Percentiles rank a stretch among this genome's conserved stretches.
Conservation (phyloP, 331 rosid species). For the Acacia pycnantha region DNA sequence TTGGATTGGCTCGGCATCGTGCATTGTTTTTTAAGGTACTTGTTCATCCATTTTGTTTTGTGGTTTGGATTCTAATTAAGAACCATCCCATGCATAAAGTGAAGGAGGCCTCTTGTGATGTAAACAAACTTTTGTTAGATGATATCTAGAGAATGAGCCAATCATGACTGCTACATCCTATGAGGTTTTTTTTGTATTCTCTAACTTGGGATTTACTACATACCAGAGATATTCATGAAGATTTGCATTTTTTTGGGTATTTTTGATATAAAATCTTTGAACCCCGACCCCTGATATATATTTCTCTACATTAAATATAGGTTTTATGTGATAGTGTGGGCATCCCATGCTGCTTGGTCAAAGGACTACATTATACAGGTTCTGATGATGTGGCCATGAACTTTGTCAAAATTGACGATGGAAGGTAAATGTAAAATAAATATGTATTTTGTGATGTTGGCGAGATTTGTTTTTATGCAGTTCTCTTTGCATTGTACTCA, state of each 20-base stretch:
- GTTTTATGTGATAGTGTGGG: conserved; percentile 91
- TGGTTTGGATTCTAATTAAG: conserved; percentile 22
- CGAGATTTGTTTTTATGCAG: conserved; percentile 1
- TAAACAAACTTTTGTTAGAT: not conserved
- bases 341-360: conserved; percentile 87
- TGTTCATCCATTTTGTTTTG: conserved; percentile 18
- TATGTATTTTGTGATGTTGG: conserved; percentile 29
- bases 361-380: conserved; percentile 92
- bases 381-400: conserved; percentile 90
- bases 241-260: not conserved
- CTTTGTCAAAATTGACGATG: conserved; percentile 79
- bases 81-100: conserved; percentile 15
- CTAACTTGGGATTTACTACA: not conserved
- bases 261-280: not conserved
- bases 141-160: conserved; percentile 18
- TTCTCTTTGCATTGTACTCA: conserved; percentile 3
- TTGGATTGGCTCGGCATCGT: conserved; percentile 98
- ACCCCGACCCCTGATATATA: not conserved
- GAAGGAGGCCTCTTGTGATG: conserved; percentile 17
- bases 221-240: not conserved
- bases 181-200: not conserved
- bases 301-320: conserved; percentile 40
- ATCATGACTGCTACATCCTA: not conserved
- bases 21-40: conserved; percentile 93
- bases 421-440: conserved; percentile 59